Evolutionary conservation across 495 filamentous ascomycete species (phyloP), one percentile per base, ranked within the genome.

Genomic region (Penicillium psychrofluorescens): DNA sequence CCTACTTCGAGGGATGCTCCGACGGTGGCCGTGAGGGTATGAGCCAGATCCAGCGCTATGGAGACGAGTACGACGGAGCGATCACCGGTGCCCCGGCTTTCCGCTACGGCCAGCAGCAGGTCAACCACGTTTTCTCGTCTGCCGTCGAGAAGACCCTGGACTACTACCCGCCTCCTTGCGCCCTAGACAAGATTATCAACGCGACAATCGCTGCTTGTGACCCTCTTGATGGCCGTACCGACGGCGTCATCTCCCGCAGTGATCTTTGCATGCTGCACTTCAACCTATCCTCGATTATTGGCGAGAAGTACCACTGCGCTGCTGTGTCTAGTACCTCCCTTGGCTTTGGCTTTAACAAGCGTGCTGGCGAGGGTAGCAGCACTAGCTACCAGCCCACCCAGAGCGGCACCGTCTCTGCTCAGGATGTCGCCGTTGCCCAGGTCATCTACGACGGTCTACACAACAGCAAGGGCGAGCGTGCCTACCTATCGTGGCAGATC

Each of bases 31-130:
- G 63, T 35, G 61, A 67, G 43, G 63, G 63, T 15, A 59, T 61
- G 67, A 74, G 66, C 50, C 73, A 77, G 48, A 58, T 75, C 14
- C 75, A 79, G 52, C 72, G 73, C 13, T 78, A 61, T 45, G 70
- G 59, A 1, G 64, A 68, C 8, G 61, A 71, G 34, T 76, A 68
- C 14, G 76, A 79, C 44, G 76, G 75, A 30, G 67, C 58, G 1
- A 64, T 72, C 33, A 61, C 60, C 13, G 75, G 73, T 35, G 73
- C 76, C 1, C 75, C 76, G 2, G 76, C 76, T 7, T 71, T 78
- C 58, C 64, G 75, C 0, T 72, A 64, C 40, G 62, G 56, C 8
- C 67, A 72, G 40, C 68, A 76, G 46, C 76, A 78, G 53, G 66
- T 74, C 16, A 55, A 72, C 38, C 75, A 77, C 45, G 45, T 77